Base-by-base conservation (phyloP, 1,139 yeast genomes). In the Candida sanyaensis region DNA sequence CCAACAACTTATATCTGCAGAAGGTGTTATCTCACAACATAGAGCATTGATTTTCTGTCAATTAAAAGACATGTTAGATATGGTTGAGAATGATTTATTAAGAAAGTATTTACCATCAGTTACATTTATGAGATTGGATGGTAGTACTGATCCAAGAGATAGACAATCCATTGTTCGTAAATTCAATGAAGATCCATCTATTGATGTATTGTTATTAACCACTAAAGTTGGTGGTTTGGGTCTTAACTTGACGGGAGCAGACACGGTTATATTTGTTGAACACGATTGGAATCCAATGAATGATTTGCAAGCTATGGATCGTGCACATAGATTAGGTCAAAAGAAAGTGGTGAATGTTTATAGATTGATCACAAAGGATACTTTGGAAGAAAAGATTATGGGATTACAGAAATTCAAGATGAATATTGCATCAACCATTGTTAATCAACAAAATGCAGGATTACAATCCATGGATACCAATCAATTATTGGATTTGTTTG, bases 231-330 rank as follows among this genome's bases (percentile, higher is more conserved):
- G 99, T 64, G 99, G 99, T 24, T 78, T 95, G 51, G 99, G 99
- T 10, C 82, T 95, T 61, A 95, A 95, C 64, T 77, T 95, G 65
- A 95, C 99, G 0, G 99, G 99, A 53, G 99, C 99, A 0, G 99
- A 95, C 64, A 95, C 99, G 0, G 99, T 95, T 44, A 93, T 95
- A 11, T 95, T 95, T 70, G 96, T 95, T 36, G 99, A 95, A 63
- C 99, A 95, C 63, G 99, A 95, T 67, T 95, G 99, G 99, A 95
- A 95, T 64, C 99, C 99, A 24, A 95, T 95, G 99, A 93, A 91
- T 63, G 99, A 95, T 73, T 75, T 95, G 51, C 99, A 95, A 66
- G 99, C 99, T 0, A 95, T 95, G 99, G 99, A 95, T 65, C 80
- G 99, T 62, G 99, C 99, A 0, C 99, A 95, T 68, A 80, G 99